These are phyloP conservation scores for Vigna radiata DNA, from an alignment of 306 rosid species.

Conservation along the genomic window DNA sequence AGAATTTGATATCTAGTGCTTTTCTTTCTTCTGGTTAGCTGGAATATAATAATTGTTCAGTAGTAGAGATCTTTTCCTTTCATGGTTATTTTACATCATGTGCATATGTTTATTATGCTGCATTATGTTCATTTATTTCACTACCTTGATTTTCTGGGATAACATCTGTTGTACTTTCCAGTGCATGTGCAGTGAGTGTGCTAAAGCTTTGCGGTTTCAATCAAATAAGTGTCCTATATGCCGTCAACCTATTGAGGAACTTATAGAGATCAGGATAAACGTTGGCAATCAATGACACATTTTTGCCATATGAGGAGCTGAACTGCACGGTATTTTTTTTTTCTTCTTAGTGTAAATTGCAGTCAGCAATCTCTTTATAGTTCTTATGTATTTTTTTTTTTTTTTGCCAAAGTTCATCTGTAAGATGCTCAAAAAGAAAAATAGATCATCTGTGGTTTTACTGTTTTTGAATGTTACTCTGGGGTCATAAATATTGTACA, in stretches of 20 bases:
- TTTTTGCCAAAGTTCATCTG: slow-evolving; percentile 21
- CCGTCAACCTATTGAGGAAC: slow-evolving; percentile 89
- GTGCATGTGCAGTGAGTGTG: slow-evolving; percentile 98
- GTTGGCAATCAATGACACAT: slow-evolving; percentile 53
- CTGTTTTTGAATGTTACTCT: slow-evolving; percentile 18
- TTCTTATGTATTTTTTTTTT: slow-evolving; percentile 35
- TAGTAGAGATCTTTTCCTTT: slow-evolving; percentile 28
- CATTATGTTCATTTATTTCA: slow-evolving; percentile 13
- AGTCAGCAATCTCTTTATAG: slow-evolving; percentile 44
- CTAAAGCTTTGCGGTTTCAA: slow-evolving; percentile 75
- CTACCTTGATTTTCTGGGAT: slow-evolving; percentile 39
- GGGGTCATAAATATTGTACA: slow-evolving; percentile 16
- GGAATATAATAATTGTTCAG: slow-evolving; percentile 2
- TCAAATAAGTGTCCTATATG: slow-evolving; percentile 94
- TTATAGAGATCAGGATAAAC: slow-evolving; percentile 83
- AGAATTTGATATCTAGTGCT: not conserved
- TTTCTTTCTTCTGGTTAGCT: slow-evolving; percentile 19
- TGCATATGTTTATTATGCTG: slow-evolving; percentile 17
- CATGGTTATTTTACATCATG: slow-evolving; percentile 8
- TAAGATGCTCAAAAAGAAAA: slow-evolving; percentile 33
- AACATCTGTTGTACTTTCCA: slow-evolving; percentile 54
- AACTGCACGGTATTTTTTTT: slow-evolving; percentile 49
- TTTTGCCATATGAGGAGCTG: slow-evolving; percentile 41
- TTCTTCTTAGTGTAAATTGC: slow-evolving; percentile 48
- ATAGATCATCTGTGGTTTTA: slow-evolving; percentile 25